Evolutionary conservation across 2,329 filamentous ascomycete genomes (phyloP), one percentile per base, ranked within the genome.

Genomic region (Macrophomina phaseolina): DNA sequence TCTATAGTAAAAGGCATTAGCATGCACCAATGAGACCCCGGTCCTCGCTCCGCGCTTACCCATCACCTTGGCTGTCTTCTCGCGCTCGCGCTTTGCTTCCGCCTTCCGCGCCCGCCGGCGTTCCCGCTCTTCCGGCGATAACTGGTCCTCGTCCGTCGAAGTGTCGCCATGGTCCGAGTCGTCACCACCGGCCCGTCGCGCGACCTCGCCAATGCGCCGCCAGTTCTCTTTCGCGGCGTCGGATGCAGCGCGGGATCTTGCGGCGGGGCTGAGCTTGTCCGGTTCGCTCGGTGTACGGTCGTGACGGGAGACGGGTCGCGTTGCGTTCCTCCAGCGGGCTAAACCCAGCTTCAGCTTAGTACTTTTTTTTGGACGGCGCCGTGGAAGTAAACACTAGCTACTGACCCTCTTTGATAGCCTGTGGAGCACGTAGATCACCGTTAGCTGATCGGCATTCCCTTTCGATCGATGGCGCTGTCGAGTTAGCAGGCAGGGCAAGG

Each of bases 181-280:
- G 73, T 94, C 91, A 48, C 85, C 87, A 2, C 89, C 91, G 0
- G 91, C 93, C 52, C 90, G 85, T 60, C 88, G 85, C 3, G 91
- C 90, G 49, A 95, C 89, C 18, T 86, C 83, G 18, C 89, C 88
- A 0, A 86, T 88, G 70, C 91, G 91, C 72, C 88, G 89, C 93
- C 93, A 97, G 67, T 92, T 90, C 66, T 86, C 82, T 48, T 86
- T 84, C 14, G 91, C 90, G 38, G 79, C 76, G 12, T 77, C 74
- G 9, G 77, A 75, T 23, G 70, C 72, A 8, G 73, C 73, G 55
- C 73, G 74, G 5, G 64, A 46, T 6, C 64, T 42, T 73, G 73
- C 1, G 72, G 70, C 28, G 66, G 67, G 65, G 38, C 42, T 51
- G 12, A 74, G 28, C 46, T 69, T 60, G 42, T 73, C 49, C 63